phyloP scores from a whole-genome alignment of 306 rosid species.

The Casuarina glauca region DNA sequence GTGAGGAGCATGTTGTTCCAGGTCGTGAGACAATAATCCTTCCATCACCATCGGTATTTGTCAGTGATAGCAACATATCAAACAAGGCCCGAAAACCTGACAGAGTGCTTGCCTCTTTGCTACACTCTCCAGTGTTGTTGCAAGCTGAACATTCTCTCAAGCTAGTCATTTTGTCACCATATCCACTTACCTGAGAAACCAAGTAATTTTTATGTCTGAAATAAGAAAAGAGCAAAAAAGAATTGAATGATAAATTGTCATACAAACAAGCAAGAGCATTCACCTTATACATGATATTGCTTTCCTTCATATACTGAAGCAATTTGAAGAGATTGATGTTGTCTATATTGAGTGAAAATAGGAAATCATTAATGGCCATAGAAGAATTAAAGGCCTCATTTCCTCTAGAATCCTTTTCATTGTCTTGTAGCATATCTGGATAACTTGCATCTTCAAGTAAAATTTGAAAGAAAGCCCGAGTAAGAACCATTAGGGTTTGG shows the following conservation, averaged over 20 bases:
- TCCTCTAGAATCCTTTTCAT: slow-evolving; percentile 47
- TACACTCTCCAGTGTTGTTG: slow-evolving; percentile 22
- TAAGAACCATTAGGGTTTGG: slow-evolving; percentile 75
- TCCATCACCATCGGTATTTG: slow-evolving; percentile 79
- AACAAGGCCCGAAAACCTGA: slow-evolving; percentile 81
- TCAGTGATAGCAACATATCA: slow-evolving; percentile 64
- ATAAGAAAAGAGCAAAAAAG: slow-evolving; percentile 17
- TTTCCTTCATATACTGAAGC: slow-evolving; percentile 77
- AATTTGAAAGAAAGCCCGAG: slow-evolving; percentile 64
- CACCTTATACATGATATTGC: slow-evolving; percentile 96
- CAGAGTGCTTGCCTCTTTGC: slow-evolving; percentile 67
- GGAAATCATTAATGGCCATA: slow-evolving; percentile 81
- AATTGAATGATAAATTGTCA: slow-evolving; percentile 10
- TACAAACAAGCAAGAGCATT: slow-evolving; percentile 29
- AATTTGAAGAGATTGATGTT: slow-evolving; percentile 88
- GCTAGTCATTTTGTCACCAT: slow-evolving; percentile 66
- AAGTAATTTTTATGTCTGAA: slow-evolving; percentile 27
- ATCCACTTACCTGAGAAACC: slow-evolving; percentile 67
- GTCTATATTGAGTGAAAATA: slow-evolving; percentile 75
- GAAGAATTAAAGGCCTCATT: slow-evolving; percentile 47
- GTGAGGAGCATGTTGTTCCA: slow-evolving; percentile 40
- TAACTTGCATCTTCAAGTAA: slow-evolving; percentile 42
- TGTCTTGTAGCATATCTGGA: slow-evolving; percentile 31
- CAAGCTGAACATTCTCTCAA: slow-evolving; percentile 35
- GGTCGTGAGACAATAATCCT: slow-evolving; percentile 78